Percentiles rank a stretch among this genome's conserved stretches.
These are phyloP conservation scores for Astrothelium macrocarpum DNA, from an alignment of 495 filamentous ascomycete species.

Conservation along the genomic window DNA sequence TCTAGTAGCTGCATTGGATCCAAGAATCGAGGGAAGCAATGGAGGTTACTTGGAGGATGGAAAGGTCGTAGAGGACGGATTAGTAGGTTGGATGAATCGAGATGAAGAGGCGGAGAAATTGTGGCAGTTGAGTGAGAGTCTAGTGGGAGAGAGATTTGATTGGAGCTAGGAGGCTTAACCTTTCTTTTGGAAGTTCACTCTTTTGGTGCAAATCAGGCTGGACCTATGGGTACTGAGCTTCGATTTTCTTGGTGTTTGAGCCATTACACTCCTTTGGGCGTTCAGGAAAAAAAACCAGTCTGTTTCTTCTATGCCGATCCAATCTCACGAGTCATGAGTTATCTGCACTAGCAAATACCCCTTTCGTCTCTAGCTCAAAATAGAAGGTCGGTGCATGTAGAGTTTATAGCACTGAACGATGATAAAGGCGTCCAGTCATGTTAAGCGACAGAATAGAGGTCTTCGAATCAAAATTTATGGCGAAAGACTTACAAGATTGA, in stretches of 20 bases:
- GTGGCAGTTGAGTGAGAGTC: constrained; percentile 40
- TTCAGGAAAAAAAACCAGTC: no score
- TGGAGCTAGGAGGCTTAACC: neutral
- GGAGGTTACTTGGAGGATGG: constrained; percentile 12
- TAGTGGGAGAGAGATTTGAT: constrained; percentile 30
- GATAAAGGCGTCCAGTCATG: no score
- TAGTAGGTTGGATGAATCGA: constrained; percentile 21
- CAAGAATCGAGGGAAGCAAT: constrained; percentile 17
- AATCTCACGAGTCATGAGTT: no score
- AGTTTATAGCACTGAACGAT: no score
- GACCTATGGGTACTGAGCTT: neutral
- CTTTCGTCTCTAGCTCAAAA: no score
- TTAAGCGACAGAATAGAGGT: no score
- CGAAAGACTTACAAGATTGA: no score
- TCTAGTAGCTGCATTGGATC: constrained; percentile 40
- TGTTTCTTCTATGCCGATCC: no score
- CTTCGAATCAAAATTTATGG: no score
- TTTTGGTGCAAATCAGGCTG: neutral
- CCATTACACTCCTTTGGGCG: neutral
- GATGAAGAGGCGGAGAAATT: constrained; percentile 39
- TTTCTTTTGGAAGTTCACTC: neutral
- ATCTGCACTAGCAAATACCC: no score
- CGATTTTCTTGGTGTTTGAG: neutral
- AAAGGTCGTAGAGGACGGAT: constrained; percentile 14
- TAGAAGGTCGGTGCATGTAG: no score